Base-by-base conservation (phyloP, 73 alveolate genomes). In the Tetrahymena borealis region DNA sequence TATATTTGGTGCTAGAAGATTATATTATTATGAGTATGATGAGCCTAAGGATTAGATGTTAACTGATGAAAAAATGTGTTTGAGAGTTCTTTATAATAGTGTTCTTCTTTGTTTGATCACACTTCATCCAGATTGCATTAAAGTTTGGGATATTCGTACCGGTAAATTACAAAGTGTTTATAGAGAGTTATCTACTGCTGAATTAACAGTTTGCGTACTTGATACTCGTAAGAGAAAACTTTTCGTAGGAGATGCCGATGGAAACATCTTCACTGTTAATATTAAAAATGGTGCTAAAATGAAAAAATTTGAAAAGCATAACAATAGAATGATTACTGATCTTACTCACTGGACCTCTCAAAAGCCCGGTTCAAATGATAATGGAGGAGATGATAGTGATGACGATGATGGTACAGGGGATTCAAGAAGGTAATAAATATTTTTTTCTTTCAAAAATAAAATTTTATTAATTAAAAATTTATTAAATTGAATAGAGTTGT, bases 231-330 rank as follows among this genome's bases (percentile, higher is more conserved):
- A 98, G 94, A 95, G 99, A 90, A 98, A 98, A 91, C 95, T 98
- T 33, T 98, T 98, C 94, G 98, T 98, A 38, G 99, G 99, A 20
- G 99, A 98, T 94, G 96, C 97, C 0, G 98, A 97, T 92, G 99
- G 99, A 37, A 94, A 99, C 91, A 96, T 98, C 37, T 96, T 97
- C 92, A 95, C 99, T n/a, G 97, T 98, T 32, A 98, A 98, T 91
- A 98, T 98, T 92, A 98, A 97, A 96, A 98, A 98, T 91, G 99
- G 99, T 39, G 99, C 99, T 13, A 98, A 97, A 91, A 98, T 98
- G 99, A 98, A 98, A 95, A 97, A 96, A 93, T 98, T 98, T 91
- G 97, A 95, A 79, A 97, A 97, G 90, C 98, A 97, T 92, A 93
- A 96, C 60, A 97, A 96, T 90, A 78, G 78, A 24, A 96, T 97